Evolutionary conservation across 805 yeast genomes (phyloP).

Genomic region (Spathaspora girioi): DNA sequence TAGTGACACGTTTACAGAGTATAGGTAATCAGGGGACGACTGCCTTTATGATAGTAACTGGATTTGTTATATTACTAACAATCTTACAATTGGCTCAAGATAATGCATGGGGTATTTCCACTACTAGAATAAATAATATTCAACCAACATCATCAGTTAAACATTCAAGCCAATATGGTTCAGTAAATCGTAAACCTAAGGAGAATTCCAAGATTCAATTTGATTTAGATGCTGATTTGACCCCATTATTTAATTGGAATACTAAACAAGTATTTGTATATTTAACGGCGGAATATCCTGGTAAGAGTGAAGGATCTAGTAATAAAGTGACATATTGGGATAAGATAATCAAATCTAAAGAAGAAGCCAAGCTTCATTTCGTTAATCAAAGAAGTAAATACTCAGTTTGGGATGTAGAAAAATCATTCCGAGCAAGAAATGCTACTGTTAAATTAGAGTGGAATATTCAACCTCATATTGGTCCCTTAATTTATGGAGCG

Average conservation of each 20-base stretch:
- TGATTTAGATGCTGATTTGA: slow-evolving; percentile 69
- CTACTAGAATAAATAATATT: slow-evolving; percentile 34
- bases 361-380: slow-evolving; percentile 56
- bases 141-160: slow-evolving; percentile 41
- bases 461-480: slow-evolving; percentile 91
- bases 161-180: slow-evolving; percentile 64
- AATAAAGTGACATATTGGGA: slow-evolving; percentile 91
- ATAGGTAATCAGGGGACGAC: slow-evolving; percentile 54
- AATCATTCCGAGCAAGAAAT: slow-evolving; percentile 55
- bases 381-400: slow-evolving; percentile 63
- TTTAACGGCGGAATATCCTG: slow-evolving; percentile 78
- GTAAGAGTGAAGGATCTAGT: slow-evolving; percentile 37
- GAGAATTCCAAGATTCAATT: slow-evolving; percentile 72
- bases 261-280: slow-evolving; percentile 95
- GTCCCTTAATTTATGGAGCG: slow-evolving; percentile 71
- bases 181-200: slow-evolving; percentile 60
- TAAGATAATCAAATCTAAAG: slow-evolving; percentile 58
- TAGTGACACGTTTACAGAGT: slow-evolving; percentile 36
- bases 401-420: slow-evolving; percentile 81
- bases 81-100: slow-evolving; percentile 44
- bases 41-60: slow-evolving; percentile 37
- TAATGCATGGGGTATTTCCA: slow-evolving; percentile 42
- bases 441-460: slow-evolving; percentile 74
- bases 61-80: slow-evolving; percentile 46
- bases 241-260: slow-evolving; percentile 90